These are phyloP conservation scores for Termitomyces sp. DNA, from an alignment of 768 basidiomycete genomes.

Conservation along the genomic window DNA sequence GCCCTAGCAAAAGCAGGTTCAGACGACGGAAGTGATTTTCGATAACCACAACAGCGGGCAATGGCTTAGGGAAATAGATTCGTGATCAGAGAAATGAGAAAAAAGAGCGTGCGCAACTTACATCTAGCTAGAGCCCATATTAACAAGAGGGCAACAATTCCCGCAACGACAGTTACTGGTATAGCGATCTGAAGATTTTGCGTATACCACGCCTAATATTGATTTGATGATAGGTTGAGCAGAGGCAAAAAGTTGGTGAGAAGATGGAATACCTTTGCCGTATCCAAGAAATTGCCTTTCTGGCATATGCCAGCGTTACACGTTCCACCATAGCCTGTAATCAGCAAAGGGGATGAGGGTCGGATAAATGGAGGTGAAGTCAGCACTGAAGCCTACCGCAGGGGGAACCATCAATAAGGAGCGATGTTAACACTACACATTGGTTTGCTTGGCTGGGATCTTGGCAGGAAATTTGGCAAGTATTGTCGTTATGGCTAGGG, in stretches of 20 bases:
- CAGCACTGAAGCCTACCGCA: conserved; percentile 51
- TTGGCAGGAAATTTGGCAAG: conserved; percentile 77
- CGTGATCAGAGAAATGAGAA: background rate
- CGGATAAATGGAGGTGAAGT: background rate
- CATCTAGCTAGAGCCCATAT: conserved; percentile 45
- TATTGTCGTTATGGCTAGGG: conserved; percentile 53
- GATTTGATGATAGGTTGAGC: conserved; percentile 1
- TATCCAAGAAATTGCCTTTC: conserved; percentile 51
- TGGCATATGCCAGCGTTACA: conserved; percentile 62
- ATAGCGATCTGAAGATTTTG: conserved; percentile 78
- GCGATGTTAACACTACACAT: conserved; percentile 67
- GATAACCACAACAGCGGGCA: conserved; percentile 28
- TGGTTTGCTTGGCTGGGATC: conserved; percentile 55
- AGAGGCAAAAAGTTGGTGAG: conserved; percentile 1
- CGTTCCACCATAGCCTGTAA: conserved; percentile 62
- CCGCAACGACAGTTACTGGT: conserved; percentile 71
- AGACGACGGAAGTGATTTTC: conserved; percentile 7
- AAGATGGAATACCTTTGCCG: conserved; percentile 45
- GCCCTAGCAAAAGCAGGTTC: conserved; percentile 9
- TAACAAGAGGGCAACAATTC: conserved; percentile 53
- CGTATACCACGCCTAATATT: conserved; percentile 62
- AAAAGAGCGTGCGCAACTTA: conserved; percentile 19
- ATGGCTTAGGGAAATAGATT: conserved; percentile 20
- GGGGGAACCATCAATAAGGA: conserved; percentile 76
- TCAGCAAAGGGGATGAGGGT: conserved; percentile 7